Base-by-base conservation (phyloP, 768 basidiomycete genomes). In the Trametes cinnabarina region DNA sequence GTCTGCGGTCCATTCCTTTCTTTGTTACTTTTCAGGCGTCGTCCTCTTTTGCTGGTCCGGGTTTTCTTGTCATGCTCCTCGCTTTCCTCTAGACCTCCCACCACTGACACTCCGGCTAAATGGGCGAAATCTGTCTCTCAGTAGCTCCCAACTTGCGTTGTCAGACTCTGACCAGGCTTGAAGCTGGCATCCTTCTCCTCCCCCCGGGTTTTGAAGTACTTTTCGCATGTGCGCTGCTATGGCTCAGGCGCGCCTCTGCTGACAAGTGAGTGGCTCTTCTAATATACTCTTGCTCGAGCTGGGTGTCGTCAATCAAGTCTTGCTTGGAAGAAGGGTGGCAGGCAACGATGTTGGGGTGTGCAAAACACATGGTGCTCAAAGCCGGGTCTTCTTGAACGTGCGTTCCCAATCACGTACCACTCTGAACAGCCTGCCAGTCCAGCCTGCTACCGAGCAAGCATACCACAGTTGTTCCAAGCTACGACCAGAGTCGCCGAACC, bases 141-240 rank as follows among this genome's bases (percentile, higher is more conserved):
- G 74, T 82, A 35, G 82, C 85, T 57, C 72, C 86, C 39, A 87
- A 83, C 61, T 81, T 92, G 61, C 90, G 90, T 58, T 92, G 90
- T 68, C 71, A 80, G 60, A 76, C 78, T 42, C 77, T 87, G 56
- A 73, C 77, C 50, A 65, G 57, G 47, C 63, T 73, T 23, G 72
- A 90, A 71, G 77, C 74, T 52, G 69, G 73, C 34, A 64, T 79
- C 39, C 71, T 90, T 53, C 71, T 89, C 61, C 78, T 90, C 58
- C 88, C 88, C 28, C 77, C 85, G 17, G 81, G 72, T 39, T 67
- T 90, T 50, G 88, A 90, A 71, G 69, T 83, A 59, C 65, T 90
- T 37, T 82, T 86, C 64, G 77, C 82, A 26, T 82, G 55, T 71
- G 79, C 40, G 72, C 90, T 62, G 61, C 85, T 51, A 70, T 81